Evolutionary conservation across 192 early-diverging fungal genomes (phyloP).

Genomic region (Podila minutissima): DNA sequence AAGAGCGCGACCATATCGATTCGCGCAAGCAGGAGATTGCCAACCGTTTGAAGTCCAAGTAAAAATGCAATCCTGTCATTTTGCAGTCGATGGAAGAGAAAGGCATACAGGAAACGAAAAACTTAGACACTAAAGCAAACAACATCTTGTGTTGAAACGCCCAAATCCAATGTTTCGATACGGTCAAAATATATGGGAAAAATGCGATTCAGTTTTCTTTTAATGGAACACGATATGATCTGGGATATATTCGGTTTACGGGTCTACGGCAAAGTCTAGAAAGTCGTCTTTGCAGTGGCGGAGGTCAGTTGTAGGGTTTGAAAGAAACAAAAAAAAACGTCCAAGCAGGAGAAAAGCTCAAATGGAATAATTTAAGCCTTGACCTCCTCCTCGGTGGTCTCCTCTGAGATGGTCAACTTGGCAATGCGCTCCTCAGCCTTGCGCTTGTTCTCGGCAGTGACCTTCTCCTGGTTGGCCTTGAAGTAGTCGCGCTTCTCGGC

Average conservation of each 20-base stretch:
- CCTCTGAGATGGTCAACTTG: conserved; percentile 38
- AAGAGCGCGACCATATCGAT: conserved; percentile 61
- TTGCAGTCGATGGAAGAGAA: background rate
- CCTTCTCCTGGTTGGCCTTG: conserved; percentile 78
- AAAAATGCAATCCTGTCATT: background rate
- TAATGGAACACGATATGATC: conserved; percentile 30
- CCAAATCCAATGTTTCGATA: background rate
- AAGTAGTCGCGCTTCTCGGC: conserved; percentile 76
- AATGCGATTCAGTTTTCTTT: background rate
- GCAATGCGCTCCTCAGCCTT: conserved; percentile 89
- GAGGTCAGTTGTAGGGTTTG: conserved; percentile 3
- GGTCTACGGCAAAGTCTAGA: conserved; percentile 25
- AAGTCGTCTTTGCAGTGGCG: conserved; percentile 27
- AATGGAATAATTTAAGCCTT: conserved; percentile 15
- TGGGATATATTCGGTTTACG: conserved; percentile 49
- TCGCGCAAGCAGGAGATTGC: conserved; percentile 59
- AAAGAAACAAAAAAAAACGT: no score
- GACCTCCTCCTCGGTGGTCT: conserved; percentile 26
- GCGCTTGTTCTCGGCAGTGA: conserved; percentile 87
- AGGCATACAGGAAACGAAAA: no score
- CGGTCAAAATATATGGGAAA: background rate
- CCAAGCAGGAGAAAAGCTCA: no score
- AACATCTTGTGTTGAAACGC: background rate
- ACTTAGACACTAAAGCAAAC: background rate
- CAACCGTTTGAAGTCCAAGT: conserved; percentile 59